phyloP scores from a whole-genome alignment of 768 basidiomycete species.

The Amanita pallidorosea region DNA sequence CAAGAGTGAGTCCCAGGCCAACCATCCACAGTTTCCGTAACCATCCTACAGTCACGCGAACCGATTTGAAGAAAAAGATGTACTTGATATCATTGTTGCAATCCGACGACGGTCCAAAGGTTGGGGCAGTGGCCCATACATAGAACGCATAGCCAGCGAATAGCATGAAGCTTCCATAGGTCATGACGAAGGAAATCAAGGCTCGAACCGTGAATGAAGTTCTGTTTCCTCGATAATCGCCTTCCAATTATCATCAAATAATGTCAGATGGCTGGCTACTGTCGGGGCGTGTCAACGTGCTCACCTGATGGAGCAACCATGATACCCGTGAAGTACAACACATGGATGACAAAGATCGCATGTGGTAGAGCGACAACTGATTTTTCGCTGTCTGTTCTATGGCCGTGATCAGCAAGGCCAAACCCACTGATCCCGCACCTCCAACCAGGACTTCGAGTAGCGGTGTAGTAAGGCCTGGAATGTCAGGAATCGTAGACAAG shows the following conservation, averaged over 20 bases:
- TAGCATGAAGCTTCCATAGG: slow-evolving; percentile 7
- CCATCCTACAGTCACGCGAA: slow-evolving; percentile 9
- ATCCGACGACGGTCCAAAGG: slow-evolving; percentile 1
- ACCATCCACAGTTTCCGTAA: slow-evolving; percentile 9
- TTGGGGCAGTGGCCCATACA: slow-evolving; percentile 9
- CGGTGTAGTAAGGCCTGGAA: slow-evolving; percentile 2
- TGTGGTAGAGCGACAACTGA: slow-evolving; percentile 9
- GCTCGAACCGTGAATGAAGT: not conserved
- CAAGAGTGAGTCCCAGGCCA: slow-evolving; percentile 2
- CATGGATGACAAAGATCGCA: slow-evolving; percentile 10
- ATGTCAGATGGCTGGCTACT: not conserved
- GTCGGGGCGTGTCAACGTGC: not conserved
- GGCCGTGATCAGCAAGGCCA: slow-evolving; percentile 9
- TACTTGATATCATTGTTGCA: slow-evolving; percentile 9
- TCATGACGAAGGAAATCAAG: slow-evolving; percentile 1
- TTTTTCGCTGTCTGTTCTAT: slow-evolving; percentile 7
- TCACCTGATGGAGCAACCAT: slow-evolving; percentile 6
- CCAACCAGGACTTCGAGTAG: slow-evolving; percentile 7
- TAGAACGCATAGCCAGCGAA: slow-evolving; percentile 9
- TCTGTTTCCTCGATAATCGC: not conserved
- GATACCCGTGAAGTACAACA: slow-evolving; percentile 9
- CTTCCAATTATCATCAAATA: not conserved
- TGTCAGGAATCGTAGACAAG: slow-evolving; percentile 6
- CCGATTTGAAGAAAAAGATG: slow-evolving; percentile 7
- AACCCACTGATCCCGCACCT: slow-evolving; percentile 9